A percentile compares a stretch with the other conserved stretches of the same genome.
Evolutionary conservation across 2,329 filamentous ascomycete genomes (phyloP).

Genomic region (Didymella pinodella): DNA sequence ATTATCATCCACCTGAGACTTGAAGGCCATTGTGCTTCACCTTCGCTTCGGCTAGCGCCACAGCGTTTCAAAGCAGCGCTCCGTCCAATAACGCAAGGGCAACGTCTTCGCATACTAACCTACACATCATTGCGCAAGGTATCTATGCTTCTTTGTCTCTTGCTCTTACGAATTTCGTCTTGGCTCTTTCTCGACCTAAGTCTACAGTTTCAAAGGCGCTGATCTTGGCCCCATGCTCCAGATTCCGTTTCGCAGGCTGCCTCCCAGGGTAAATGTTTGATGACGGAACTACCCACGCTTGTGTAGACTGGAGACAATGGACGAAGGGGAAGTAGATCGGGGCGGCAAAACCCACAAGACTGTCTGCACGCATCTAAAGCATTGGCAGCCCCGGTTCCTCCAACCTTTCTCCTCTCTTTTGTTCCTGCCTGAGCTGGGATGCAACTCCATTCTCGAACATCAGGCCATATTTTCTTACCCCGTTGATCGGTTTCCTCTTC

Average conservation of each 20-base stretch:
- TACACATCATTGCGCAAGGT: conserved; percentile 2
- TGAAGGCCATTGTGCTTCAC: conserved; percentile 40
- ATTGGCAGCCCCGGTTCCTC: conserved; percentile 39
- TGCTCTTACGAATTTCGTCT: conserved; percentile 22
- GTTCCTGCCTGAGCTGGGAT: conserved; percentile 29
- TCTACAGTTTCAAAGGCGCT: conserved; percentile 29
- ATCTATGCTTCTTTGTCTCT: conserved; percentile 6
- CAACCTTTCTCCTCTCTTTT: conserved; percentile 26
- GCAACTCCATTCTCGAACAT: conserved; percentile 25
- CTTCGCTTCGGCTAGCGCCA: conserved; percentile 35
- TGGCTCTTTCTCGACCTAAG: conserved; percentile 30
- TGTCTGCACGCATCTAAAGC: conserved; percentile 40
- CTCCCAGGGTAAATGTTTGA: conserved; percentile 19
- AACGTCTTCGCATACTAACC: conserved; percentile 1
- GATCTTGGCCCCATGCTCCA: conserved; percentile 29
- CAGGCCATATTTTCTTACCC: conserved; percentile 34
- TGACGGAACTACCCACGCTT: conserved; percentile 26
- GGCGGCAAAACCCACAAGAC: conserved; percentile 27
- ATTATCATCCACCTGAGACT: not conserved
- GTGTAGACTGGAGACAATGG: conserved; percentile 35
- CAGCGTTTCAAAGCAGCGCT: conserved; percentile 34
- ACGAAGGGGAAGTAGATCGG: conserved; percentile 31
- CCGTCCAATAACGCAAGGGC: conserved; percentile 27
- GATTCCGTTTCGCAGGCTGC: conserved; percentile 27
- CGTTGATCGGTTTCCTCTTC: conserved; percentile 43